Conservation (phyloP, 2,329 filamentous ascomycete species). For the Botryosphaeria dothidea region DNA sequence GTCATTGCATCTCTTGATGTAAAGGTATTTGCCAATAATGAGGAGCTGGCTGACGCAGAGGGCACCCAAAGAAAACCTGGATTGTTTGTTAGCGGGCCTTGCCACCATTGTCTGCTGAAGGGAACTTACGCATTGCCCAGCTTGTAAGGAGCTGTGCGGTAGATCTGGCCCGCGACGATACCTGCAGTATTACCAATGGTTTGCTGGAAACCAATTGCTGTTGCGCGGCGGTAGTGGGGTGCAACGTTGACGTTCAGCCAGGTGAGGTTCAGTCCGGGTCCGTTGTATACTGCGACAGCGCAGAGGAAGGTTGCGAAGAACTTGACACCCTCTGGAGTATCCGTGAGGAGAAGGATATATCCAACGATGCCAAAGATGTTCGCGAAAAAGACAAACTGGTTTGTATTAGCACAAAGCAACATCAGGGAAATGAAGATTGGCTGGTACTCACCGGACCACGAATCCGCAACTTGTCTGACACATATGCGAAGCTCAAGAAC, state of each 20-base stretch:
- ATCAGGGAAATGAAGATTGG: neutral
- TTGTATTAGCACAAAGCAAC: neutral
- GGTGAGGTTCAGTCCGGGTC: conserved; percentile 46
- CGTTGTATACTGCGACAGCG: conserved; percentile 28
- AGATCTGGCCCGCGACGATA: conserved; percentile 51
- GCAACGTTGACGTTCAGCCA: conserved; percentile 53
- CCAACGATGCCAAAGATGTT: conserved; percentile 25
- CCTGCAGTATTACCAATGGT: conserved; percentile 52
- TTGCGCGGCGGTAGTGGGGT: conserved; percentile 50
- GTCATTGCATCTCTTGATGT: conserved; percentile 45
- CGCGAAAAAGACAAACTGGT: conserved; percentile 21
- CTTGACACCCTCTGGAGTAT: conserved; percentile 21
- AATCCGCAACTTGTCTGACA: conserved; percentile 46
- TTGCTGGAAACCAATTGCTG: conserved; percentile 49
- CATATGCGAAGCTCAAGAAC: conserved; percentile 48
- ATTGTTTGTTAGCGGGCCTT: neutral
- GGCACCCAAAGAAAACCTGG: conserved; percentile 38
- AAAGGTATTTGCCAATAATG: conserved; percentile 44
- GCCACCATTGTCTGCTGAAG: neutral
- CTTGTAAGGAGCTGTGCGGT: conserved; percentile 28
- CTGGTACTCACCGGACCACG: conserved; percentile 22
- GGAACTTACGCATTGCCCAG: conserved; percentile 13
- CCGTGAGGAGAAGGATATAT: conserved; percentile 24
- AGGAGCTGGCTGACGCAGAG: conserved; percentile 38
- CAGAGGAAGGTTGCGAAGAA: conserved; percentile 30